These are phyloP conservation scores for Megacollybia platyphylla DNA, from an alignment of 1,284 basidiomycete species.

Conservation along the genomic window DNA sequence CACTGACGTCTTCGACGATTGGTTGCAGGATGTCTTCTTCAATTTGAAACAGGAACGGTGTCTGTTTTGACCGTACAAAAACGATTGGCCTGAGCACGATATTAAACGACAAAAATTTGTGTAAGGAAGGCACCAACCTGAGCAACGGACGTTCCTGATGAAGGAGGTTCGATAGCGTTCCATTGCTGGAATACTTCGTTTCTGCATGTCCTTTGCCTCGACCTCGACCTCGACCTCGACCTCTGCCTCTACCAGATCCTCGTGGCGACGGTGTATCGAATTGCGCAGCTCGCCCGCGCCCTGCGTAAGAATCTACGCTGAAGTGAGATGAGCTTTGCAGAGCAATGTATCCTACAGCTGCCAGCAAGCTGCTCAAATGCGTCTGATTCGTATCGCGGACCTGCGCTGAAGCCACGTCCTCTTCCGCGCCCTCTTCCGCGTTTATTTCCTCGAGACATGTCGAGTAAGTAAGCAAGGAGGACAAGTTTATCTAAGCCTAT, in stretches of 20 bases:
- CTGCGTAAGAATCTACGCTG: constrained; percentile 4
- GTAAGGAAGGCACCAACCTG: no score
- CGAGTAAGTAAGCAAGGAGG: background rate
- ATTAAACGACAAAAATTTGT: no score
- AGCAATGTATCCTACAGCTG: background rate
- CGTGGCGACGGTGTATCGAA: background rate
- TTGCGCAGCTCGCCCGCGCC: background rate
- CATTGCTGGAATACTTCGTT: constrained; percentile 12
- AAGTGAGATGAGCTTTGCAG: background rate
- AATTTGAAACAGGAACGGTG: constrained; percentile 42
- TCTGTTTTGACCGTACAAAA: constrained; percentile 49
- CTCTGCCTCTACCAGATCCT: background rate
- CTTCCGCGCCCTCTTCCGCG: background rate
- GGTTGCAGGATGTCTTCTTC: constrained; percentile 58
- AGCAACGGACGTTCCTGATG: constrained; percentile 41
- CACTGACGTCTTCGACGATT: constrained; percentile 37
- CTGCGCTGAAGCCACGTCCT: background rate
- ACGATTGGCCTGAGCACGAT: constrained; percentile 36
- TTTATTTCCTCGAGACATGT: background rate
- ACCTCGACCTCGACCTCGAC: constrained; percentile 2
- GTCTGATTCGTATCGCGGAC: background rate
- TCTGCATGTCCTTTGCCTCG: constrained; percentile 4
- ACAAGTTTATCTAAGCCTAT: background rate
- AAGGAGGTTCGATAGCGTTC: constrained; percentile 42
- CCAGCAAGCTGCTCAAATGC: background rate